These are phyloP conservation scores for Leishmania tarentolae DNA, from an alignment of 208 protist species.

Conservation along the genomic window DNA sequence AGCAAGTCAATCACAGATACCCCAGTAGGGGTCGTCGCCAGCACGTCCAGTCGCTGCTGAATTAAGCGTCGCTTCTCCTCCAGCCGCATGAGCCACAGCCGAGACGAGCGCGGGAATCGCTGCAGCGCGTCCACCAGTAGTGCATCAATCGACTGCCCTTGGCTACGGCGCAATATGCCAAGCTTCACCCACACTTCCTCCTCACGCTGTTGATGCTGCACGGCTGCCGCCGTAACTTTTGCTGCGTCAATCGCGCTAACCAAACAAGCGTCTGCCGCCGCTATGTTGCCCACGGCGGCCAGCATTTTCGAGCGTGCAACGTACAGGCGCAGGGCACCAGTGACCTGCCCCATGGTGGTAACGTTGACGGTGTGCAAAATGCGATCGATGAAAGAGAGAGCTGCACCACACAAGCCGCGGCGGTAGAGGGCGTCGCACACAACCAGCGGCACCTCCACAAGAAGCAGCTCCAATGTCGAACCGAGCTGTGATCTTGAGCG, in stretches of 20 bases:
- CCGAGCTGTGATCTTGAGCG: background rate
- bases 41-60: constrained; percentile 6
- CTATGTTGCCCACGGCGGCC: constrained; percentile 35
- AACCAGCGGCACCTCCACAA: constrained; percentile 28
- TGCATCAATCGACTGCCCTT: constrained; percentile 11
- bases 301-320: constrained; percentile 47
- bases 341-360: background rate
- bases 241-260: constrained; percentile 27
- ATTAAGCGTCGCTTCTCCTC: constrained; percentile 35
- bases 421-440: constrained; percentile 30
- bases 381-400: constrained; percentile 17
- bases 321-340: constrained; percentile 17
- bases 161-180: constrained; percentile 56
- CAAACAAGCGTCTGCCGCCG: constrained; percentile 46
- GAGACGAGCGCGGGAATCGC: constrained; percentile 47
- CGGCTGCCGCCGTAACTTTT: background rate
- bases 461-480: constrained; percentile 1
- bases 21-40: background rate
- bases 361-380: background rate
- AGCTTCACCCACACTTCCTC: constrained; percentile 71
- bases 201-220: constrained; percentile 1
- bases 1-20: constrained; percentile 10
- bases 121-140: constrained; percentile 28
- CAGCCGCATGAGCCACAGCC: constrained; percentile 76
- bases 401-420: constrained; percentile 4